Base-by-base conservation (phyloP, 257 asterid species). In the Lithospermum erythrorhizon region DNA sequence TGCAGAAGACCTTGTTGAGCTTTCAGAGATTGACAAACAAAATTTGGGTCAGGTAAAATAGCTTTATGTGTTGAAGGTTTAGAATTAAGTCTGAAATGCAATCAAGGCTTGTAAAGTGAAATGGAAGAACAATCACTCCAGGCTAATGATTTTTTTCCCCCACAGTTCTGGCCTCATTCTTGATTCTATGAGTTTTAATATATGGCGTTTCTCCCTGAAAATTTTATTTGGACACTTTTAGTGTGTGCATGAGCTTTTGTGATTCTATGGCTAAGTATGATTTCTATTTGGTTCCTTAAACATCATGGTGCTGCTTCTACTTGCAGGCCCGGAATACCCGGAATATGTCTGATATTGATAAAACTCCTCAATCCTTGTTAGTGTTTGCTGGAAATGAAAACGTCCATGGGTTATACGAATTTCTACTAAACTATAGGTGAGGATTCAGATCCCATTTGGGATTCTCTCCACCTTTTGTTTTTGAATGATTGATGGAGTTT, bases 381-480 rank as follows among this genome's bases (percentile, higher is more conserved):
- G 75, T 72, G 88, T 69, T 84, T 71, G 63, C 72, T 62, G 96
- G 98, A 75, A 78, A 83, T 68, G 73, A 73, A 72, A 81, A 75
- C 62, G 86, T 84, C 32, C 94, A 89, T 56, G 93, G 79, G 14
- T 68, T 93, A 71, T 93, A 82, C 57, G 97, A 88, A 63, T 74
- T 88, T 72, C 76, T 93, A 66, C 74, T 89, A 58, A 86, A 89
- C 70, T 85, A 81, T 70, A 87, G 98, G 97, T 89, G 48, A 73
- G 83, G 83, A 10, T 35, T 35, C 45, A 35, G 45, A 35, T 35
- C 9, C 9, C 45, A 35, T 35, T 7, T 35, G 45, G 45, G 14
- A 10, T 35, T 35, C 45, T 60, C 55, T 60, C 63, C 19, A 41
- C 5, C 18, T 41, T 14, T 5, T 41, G 49, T 41, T 41, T 11